Evolutionary conservation across 495 filamentous ascomycete genomes (phyloP), one percentile per base, ranked within the genome.

Genomic region (Hypoxylon trugodes): DNA sequence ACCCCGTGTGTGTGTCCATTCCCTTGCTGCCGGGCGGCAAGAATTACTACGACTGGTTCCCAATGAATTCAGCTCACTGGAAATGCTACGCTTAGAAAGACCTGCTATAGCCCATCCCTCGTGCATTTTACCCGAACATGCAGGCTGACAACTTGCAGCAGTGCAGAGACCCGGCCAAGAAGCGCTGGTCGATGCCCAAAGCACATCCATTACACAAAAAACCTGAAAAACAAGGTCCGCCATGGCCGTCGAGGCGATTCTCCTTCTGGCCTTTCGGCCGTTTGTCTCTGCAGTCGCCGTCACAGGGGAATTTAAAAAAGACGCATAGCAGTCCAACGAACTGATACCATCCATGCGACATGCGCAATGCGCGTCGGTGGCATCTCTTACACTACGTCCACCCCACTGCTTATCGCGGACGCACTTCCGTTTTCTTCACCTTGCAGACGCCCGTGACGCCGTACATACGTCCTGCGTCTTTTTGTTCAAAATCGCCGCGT

Each of bases 91-190:
- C 45, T 36, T 50, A 50, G 15, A 37, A 12, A 50, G 47, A 15
- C 19, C 33, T 60, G 56, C 9, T 52, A 60, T 60, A 60, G 10
- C 56, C 56, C 30, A 59, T 49, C 26, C 28, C 58, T 67, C 58
- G 64, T 67, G 48, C 52, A 66, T 58, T 67, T 67, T 67, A 67
- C 47, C 64, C 64, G 64, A n/a, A 62, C 58, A 58, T 67, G 64
- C 64, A 67, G 40, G 53, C 58, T 58, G 58, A 67, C 64, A 61
- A 42, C 58, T n/a, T n/a, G n/a, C n/a, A n/a, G n/a, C n/a, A n/a
- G n/a, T 47, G 55, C 45, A 61, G 50, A 40, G 35, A 66, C 28
- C 54, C 42, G 28, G 49, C 43, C 51, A 50, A 60, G n/a, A n/a
- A n/a, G 46, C 22, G 52, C 24, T 35, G 38, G 53, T 67, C 52